These are phyloP conservation scores for Cutaneotrichosporon sp. DNA, from an alignment of 1,284 basidiomycete species.

Conservation along the genomic window DNA sequence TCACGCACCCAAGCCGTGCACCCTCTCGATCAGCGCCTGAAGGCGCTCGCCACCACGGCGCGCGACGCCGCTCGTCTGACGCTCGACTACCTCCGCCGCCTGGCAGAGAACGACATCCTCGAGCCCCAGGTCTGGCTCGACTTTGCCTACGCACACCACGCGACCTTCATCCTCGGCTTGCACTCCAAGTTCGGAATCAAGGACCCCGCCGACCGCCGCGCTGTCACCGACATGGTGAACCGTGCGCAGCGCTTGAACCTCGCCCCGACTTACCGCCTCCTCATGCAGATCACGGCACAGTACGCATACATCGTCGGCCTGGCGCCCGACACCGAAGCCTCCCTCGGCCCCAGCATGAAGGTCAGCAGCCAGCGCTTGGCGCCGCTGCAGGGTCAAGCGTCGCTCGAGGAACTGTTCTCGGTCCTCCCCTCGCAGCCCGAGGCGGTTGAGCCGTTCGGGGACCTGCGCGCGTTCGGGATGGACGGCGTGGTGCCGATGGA, in stretches of 20 bases:
- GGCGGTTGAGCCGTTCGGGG: constrained; percentile 14
- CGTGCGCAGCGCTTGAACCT: constrained; percentile 13
- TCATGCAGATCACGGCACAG: constrained; percentile 29
- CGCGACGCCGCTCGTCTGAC: constrained; percentile 19
- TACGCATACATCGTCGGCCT: constrained; percentile 24
- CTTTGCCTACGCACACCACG: constrained; percentile 27
- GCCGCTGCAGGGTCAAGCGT: background rate
- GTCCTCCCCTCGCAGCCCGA: constrained; percentile 12
- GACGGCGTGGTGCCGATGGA: constrained; percentile 8
- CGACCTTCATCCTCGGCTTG: constrained; percentile 25
- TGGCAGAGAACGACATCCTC: constrained; percentile 7
- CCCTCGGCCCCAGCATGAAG: background rate
- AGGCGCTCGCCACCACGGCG: constrained; percentile 9
- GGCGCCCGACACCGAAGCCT: constrained; percentile 12
- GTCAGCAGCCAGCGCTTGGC: background rate
- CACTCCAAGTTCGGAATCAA: constrained; percentile 9
- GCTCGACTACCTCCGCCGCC: constrained; percentile 14
- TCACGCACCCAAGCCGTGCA: constrained; percentile 7
- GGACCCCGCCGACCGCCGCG: background rate
- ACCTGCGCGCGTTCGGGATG: constrained; percentile 24
- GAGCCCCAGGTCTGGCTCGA: constrained; percentile 26
- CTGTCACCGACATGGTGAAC: constrained; percentile 8
- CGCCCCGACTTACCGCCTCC: constrained; percentile 28
- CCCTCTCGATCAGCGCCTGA: background rate
- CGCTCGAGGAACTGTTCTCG: constrained; percentile 17